phyloP scores from a whole-genome alignment of 23 red algal species.

The Agarophyton chilense region DNA sequence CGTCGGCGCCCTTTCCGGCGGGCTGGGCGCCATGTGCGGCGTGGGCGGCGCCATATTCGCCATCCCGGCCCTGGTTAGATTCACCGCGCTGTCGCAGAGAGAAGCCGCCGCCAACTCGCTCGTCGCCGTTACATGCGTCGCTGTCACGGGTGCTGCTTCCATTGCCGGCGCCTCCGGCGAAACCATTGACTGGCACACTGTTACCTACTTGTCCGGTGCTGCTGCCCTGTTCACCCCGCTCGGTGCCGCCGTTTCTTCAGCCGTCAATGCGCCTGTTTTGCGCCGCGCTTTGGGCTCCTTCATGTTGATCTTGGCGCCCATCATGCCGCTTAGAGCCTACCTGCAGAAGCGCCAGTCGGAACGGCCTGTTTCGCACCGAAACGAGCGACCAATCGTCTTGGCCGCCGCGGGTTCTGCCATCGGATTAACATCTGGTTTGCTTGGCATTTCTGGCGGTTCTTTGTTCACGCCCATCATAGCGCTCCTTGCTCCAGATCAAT shows the following conservation, averaged over 20 bases:
- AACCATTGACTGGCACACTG: constrained; percentile 50
- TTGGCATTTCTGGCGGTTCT: constrained; percentile 85
- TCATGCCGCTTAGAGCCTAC: constrained; percentile 64
- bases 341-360: not conserved
- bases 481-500: constrained; percentile 2
- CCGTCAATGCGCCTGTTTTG: constrained; percentile 54
- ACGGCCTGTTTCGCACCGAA: not conserved
- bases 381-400: constrained; percentile 8
- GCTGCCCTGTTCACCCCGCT: constrained; percentile 60
- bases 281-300: constrained; percentile 74
- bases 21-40: constrained; percentile 73
- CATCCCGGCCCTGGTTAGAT: constrained; percentile 74
- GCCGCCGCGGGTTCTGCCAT: constrained; percentile 37
- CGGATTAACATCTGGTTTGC: constrained; percentile 80
- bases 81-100: constrained; percentile 58
- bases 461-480: constrained; percentile 83
- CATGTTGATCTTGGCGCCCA: constrained; percentile 70
- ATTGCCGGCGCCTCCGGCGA: not conserved
- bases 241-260: constrained; percentile 50
- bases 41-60: constrained; percentile 87
- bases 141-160: constrained; percentile 53
- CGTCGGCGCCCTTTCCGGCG: constrained; percentile 70
- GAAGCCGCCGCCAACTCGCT: constrained; percentile 72
- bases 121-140: constrained; percentile 71
- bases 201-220: constrained; percentile 23